phyloP scores from a whole-genome alignment of 208 protist genomes.

The Trypanosoma grayi region DNA sequence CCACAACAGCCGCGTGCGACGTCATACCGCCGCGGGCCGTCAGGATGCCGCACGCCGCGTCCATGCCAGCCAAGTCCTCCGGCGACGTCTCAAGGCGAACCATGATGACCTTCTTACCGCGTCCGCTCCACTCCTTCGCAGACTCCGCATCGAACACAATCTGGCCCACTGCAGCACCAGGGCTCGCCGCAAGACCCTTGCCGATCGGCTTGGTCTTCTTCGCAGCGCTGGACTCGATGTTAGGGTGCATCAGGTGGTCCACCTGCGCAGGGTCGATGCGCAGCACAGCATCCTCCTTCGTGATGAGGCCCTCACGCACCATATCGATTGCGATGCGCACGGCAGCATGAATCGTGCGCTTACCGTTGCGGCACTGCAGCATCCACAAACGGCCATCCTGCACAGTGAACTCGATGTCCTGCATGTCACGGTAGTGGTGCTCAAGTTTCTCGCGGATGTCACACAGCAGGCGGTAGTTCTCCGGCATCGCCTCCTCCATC shows the following conservation, averaged over 20 bases:
- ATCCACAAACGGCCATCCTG: slow-evolving; percentile 93
- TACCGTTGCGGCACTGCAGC: slow-evolving; percentile 93
- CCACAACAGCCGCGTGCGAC: slow-evolving; percentile 96
- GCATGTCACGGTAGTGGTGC: slow-evolving; percentile 94
- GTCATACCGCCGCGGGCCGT: slow-evolving; percentile 94
- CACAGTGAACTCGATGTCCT: slow-evolving; percentile 97
- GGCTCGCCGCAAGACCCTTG: slow-evolving; percentile 92
- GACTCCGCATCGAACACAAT: slow-evolving; percentile 88
- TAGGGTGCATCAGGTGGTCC: slow-evolving; percentile 89
- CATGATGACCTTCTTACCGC: slow-evolving; percentile 87
- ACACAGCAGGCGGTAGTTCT: slow-evolving; percentile 84
- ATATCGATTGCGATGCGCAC: slow-evolving; percentile 91
- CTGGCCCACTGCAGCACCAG: slow-evolving; percentile 89
- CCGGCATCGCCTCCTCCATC: slow-evolving; percentile 87
- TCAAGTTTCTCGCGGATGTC: slow-evolving; percentile 82
- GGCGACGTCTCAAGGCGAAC: slow-evolving; percentile 93
- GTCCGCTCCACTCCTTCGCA: slow-evolving; percentile 51
- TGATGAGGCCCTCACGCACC: slow-evolving; percentile 90
- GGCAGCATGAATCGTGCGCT: slow-evolving; percentile 90
- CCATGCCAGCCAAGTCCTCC: slow-evolving; percentile 94
- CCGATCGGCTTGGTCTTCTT: slow-evolving; percentile 63
- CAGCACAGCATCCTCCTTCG: slow-evolving; percentile 86
- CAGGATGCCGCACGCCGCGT: slow-evolving; percentile 86
- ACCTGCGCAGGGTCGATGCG: slow-evolving; percentile 82
- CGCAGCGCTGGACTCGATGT: slow-evolving; percentile 63